Percentiles rank a stretch among this genome's conserved stretches.
These are phyloP conservation scores for Cryomyces minteri DNA, from an alignment of 495 filamentous ascomycete species.

Conservation along the genomic window DNA sequence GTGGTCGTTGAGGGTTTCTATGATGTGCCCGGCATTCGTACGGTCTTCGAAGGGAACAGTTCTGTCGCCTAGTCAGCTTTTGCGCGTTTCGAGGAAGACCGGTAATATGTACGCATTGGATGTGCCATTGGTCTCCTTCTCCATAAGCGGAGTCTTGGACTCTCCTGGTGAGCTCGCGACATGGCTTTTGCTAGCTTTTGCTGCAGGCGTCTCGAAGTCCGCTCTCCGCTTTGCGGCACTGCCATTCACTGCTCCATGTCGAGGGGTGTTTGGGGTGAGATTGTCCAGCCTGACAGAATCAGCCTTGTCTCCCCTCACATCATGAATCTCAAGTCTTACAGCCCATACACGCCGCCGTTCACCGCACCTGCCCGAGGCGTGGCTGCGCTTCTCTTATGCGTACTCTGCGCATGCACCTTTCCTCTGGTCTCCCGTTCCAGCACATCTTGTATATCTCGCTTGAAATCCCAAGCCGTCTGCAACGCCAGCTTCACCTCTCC, in stretches of 20 bases:
- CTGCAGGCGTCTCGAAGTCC: slow-evolving; percentile 36
- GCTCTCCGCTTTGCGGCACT: slow-evolving; percentile 43
- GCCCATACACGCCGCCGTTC: slow-evolving; percentile 59
- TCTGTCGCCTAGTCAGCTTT: no score
- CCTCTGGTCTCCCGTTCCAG: slow-evolving; percentile 52
- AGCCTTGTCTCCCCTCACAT: background rate
- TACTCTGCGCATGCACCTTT: slow-evolving; percentile 36
- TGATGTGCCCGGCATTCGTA: slow-evolving; percentile 53
- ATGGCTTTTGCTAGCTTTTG: slow-evolving; percentile 30
- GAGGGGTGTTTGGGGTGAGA: slow-evolving; percentile 56
- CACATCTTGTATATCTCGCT: slow-evolving; percentile 68
- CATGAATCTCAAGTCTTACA: slow-evolving; percentile 30
- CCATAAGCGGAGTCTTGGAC: slow-evolving; percentile 10
- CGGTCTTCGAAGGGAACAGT: slow-evolving; percentile 48
- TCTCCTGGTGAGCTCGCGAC: slow-evolving; percentile 27
- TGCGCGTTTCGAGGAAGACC: no score
- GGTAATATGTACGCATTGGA: no score
- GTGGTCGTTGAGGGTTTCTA: slow-evolving; percentile 69
- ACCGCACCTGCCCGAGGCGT: slow-evolving; percentile 43
- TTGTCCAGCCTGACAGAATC: slow-evolving; percentile 45
- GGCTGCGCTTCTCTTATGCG: slow-evolving; percentile 43
- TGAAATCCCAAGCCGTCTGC: slow-evolving; percentile 53
- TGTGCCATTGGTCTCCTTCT: no score
- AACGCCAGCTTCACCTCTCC: slow-evolving; percentile 49
- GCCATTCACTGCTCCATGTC: slow-evolving; percentile 28